A percentile compares a stretch with the other conserved stretches of the same genome.
Conservation (phyloP, 106 monocot genomes). For the Alisma plantagoaquatica region DNA sequence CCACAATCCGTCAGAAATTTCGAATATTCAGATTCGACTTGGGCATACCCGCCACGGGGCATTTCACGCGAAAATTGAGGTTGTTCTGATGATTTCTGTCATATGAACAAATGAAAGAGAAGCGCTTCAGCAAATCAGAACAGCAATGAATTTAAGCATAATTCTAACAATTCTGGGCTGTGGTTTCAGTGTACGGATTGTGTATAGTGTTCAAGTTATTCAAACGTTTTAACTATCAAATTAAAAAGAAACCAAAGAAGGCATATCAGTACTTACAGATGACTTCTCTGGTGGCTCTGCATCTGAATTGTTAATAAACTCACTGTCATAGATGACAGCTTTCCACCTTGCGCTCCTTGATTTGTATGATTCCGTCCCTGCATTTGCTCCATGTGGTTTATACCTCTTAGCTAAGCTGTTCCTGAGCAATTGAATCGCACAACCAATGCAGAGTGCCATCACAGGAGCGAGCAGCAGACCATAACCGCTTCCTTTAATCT, state of each 20-base stretch:
- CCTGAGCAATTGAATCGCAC: background rate
- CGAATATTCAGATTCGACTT: slow-evolving; percentile 8
- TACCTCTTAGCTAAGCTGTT: background rate
- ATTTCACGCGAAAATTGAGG: no score
- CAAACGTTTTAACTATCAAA: no score
- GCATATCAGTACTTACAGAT: slow-evolving; percentile 1
- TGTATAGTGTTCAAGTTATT: no score
- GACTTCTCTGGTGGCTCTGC: background rate
- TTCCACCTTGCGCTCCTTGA: slow-evolving; percentile 11
- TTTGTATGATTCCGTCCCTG: background rate
- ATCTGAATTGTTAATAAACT: background rate
- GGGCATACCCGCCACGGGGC: no score
- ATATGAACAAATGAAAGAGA: no score
- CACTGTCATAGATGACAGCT: slow-evolving; percentile 4
- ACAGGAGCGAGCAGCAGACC: slow-evolving; percentile 6
- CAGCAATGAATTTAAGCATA: no score
- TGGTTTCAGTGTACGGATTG: no score
- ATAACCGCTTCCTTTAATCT: slow-evolving; percentile 5
- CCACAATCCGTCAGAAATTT: slow-evolving; percentile 15
- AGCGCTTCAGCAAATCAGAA: no score
- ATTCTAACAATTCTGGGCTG: no score
- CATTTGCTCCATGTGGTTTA: background rate
- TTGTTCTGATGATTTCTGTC: no score
- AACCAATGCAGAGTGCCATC: slow-evolving; percentile 1
- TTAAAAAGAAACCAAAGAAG: background rate